Evolutionary conservation across 305 asterid genomes (phyloP).

Genomic region (Stenogyne calaminthoides): DNA sequence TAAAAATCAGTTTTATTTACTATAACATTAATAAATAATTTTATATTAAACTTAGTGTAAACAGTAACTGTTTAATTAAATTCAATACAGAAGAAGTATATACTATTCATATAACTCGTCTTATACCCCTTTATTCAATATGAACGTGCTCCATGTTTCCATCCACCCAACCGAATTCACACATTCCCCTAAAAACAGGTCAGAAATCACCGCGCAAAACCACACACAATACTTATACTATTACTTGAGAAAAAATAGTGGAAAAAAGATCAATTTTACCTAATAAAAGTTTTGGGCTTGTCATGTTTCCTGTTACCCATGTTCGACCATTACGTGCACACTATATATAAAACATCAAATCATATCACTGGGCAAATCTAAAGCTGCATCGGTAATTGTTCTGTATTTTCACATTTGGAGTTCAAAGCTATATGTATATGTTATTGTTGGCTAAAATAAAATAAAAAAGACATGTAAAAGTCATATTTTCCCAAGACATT

Average conservation of each 20-base stretch:
- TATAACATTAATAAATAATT: too few relatives aligned
- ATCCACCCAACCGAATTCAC: too few relatives aligned
- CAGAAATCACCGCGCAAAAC: slow-evolving; percentile 26
- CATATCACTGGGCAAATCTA: neutral
- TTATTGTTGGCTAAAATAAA: neutral
- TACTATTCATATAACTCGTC: too few relatives aligned
- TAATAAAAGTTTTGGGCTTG: slow-evolving; percentile 13
- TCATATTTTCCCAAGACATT: neutral
- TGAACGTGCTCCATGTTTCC: too few relatives aligned
- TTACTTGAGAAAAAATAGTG: neutral
- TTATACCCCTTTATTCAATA: too few relatives aligned
- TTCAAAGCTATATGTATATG: neutral
- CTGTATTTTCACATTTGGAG: neutral
- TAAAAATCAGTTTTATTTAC: too few relatives aligned
- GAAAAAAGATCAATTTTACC: slow-evolving; percentile 30
- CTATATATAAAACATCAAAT: neutral
- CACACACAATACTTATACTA: slow-evolving; percentile 4
- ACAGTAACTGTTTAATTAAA: too few relatives aligned
- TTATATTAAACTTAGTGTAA: too few relatives aligned
- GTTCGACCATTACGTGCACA: slow-evolving; percentile 24
- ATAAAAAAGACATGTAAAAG: neutral
- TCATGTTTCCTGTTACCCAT: slow-evolving; percentile 1
- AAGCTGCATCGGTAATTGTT: slow-evolving; percentile 10
- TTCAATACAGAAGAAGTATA: too few relatives aligned
- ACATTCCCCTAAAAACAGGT: slow-evolving; percentile 14